Base-by-base conservation (phyloP, 2,329 filamentous ascomycete genomes). In the Coniochaeta ligniaria region DNA sequence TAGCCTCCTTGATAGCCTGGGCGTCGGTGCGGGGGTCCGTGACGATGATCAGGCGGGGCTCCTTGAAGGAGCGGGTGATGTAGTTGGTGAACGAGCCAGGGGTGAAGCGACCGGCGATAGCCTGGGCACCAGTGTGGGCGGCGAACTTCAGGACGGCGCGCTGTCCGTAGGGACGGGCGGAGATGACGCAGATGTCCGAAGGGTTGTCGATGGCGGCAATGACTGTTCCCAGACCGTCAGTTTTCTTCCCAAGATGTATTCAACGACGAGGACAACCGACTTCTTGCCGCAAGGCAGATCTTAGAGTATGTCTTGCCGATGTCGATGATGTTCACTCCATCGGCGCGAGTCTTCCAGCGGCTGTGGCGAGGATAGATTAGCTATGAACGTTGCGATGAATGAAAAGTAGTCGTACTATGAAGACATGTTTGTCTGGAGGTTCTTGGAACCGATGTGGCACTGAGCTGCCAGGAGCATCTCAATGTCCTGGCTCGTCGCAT, bases 21-120 rank as follows among this genome's bases (percentile, higher is more conserved):
- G 95, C 92, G 75, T 99, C 95, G 84, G 96, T 99, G 82, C 96
- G 94, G 74, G 95, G 95, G 81, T 99, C 95, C 83, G 95, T 99
- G 75, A 99, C 95, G 78, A 99, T 88, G 82, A 99, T 98, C 76
- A 99, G 87, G 80, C 96, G 96, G 77, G 95, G 95, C 86, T 99
- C 95, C 89, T 97, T 97, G 92, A 99, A 99, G 69, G 95, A 98
- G 76, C 95, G 94, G 81, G 96, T 99, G 90, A 99, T 99, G 90
- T 99, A 99, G 89, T 99, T 99, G 87, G 95, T 99, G 90, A 99
- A 99, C 82, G 94, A 96, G 91, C 95, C 95, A 78, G 95, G 95
- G 77, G 95, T 99, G 90, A 99, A 99, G 79, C 95, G 95, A 84
- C 95, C 95, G 75, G 95, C 96, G 76, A 99, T 99, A 80, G 95